phyloP scores from a whole-genome alignment of 306 rosid genomes.

The Gleditsia sinensis region DNA sequence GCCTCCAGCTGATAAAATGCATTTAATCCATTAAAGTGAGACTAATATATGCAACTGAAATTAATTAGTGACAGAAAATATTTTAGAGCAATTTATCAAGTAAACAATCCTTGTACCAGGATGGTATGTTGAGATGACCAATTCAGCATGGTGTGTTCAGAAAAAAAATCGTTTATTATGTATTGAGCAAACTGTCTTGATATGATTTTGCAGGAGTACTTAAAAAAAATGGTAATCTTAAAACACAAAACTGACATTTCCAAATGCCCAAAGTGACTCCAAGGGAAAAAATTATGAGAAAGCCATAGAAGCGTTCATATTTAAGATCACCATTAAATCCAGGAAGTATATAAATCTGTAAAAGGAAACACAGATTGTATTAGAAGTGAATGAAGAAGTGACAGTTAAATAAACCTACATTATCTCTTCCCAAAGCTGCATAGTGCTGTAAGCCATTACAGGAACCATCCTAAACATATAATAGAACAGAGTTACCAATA shows the following conservation, averaged over 20 bases:
- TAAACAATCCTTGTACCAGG: background rate
- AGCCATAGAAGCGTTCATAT: background rate
- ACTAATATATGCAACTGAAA: conserved; percentile 30
- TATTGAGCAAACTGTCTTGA: background rate
- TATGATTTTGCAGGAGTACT: background rate
- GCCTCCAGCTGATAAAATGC: conserved; percentile 66
- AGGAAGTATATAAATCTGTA: conserved; percentile 37
- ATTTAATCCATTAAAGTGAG: conserved; percentile 31
- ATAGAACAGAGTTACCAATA: conserved; percentile 22
- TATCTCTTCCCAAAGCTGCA: conserved; percentile 84
- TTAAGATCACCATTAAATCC: conserved; percentile 9
- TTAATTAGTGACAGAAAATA: conserved; percentile 11
- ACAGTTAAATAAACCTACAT: conserved; percentile 48
- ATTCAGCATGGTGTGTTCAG: background rate
- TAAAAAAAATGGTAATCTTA: background rate
- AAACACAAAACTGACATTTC: conserved; percentile 5
- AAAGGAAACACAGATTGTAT: conserved; percentile 8
- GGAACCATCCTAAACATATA: conserved; percentile 61
- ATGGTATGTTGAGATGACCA: background rate
- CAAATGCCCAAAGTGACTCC: background rate
- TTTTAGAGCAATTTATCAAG: background rate
- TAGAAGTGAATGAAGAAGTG: conserved; percentile 33
- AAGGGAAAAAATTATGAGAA: background rate
- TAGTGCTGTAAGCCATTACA: conserved; percentile 94
- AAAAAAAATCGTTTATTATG: background rate